Evolutionary conservation across 2,329 filamentous ascomycete species (phyloP).

Genomic region (Diaporthe sp.): DNA sequence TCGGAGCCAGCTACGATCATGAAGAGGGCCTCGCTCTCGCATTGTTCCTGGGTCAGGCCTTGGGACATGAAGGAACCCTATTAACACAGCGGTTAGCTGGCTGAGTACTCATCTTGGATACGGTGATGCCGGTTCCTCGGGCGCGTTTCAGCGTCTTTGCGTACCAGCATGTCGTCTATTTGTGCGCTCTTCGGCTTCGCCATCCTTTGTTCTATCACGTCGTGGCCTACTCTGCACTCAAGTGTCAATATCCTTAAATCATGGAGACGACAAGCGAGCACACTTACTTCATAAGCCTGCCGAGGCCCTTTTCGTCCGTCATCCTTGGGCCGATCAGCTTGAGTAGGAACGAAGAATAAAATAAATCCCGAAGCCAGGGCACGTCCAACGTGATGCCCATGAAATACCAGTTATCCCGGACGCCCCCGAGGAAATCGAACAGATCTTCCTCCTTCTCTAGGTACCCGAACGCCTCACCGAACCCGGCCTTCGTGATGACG

Average conservation of each 20-base stretch:
- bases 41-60: slow-evolving; percentile 55
- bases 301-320: slow-evolving; percentile 47
- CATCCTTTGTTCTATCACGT: slow-evolving; percentile 59
- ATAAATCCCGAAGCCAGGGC: slow-evolving; percentile 49
- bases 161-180: slow-evolving; percentile 62
- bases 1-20: slow-evolving; percentile 62
- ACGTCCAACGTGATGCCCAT: slow-evolving; percentile 58
- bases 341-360: slow-evolving; percentile 48
- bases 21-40: slow-evolving; percentile 53
- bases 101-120: too few relatives aligned
- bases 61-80: slow-evolving; percentile 62
- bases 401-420: slow-evolving; percentile 54
- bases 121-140: too few relatives aligned
- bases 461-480: slow-evolving; percentile 61
- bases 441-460: slow-evolving; percentile 58
- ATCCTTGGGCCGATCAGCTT: slow-evolving; percentile 52
- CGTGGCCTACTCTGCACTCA: slow-evolving; percentile 47
- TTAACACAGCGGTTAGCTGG: neutral
- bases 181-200: slow-evolving; percentile 55
- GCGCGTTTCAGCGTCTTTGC: slow-evolving; percentile 59
- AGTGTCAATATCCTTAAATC: neutral
- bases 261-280: slow-evolving; percentile 48
- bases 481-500: slow-evolving; percentile 63
- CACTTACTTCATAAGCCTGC: slow-evolving; percentile 46
- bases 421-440: slow-evolving; percentile 59